Evolutionary conservation across 2,329 filamentous ascomycete genomes (phyloP), one percentile per base, ranked within the genome.

Genomic region (Bipolaris victoriae): DNA sequence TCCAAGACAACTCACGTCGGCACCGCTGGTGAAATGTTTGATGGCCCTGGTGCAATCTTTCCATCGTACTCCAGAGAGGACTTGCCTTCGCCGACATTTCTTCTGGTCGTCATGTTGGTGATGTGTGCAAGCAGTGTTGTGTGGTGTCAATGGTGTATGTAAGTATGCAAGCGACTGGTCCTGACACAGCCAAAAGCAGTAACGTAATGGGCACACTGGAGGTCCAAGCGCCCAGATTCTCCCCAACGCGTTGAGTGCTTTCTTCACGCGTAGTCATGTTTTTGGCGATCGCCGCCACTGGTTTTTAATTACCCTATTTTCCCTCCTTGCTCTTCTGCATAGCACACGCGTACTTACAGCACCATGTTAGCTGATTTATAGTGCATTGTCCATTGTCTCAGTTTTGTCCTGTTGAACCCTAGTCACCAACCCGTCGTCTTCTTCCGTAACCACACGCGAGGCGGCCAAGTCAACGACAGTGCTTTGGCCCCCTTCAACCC

Each of bases 1-100:
- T 51, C 22, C 40, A 46, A 24, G 24, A 55, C 36, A 43, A 81
- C 88, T 77, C 80, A 96, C 91, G 84, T 82, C 51, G 92, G 92
- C 47, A 97, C 92, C 20, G 91, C 92, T 18, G 92, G 91, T n/a
- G 88, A 80, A 63, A 90, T 93, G 78, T 88, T 86, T 54, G 90
- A 92, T 68, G 87, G 86, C 65, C 84, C 72, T 35, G 55, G 59
- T 2, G 66, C 53, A 11, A 50, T 64, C 36, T 66, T 65, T 7
- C 59, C 65, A 52, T 71, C 76, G 56, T 79, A 60, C 46, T 77
- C 77, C 61, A 90, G 82, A 55, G 86, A 79, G 29, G 85, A 86
- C 80, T 89, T 90, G 77, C 91, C 88, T 6, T 82, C 78, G 36
- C 83, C 82, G 61, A 88, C 80, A 69, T 86, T 88, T 69, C 90